Evolutionary conservation across 1,139 yeast species (phyloP), one percentile per base, ranked within the genome.

Genomic region (Yamadazyma trypodendri): DNA sequence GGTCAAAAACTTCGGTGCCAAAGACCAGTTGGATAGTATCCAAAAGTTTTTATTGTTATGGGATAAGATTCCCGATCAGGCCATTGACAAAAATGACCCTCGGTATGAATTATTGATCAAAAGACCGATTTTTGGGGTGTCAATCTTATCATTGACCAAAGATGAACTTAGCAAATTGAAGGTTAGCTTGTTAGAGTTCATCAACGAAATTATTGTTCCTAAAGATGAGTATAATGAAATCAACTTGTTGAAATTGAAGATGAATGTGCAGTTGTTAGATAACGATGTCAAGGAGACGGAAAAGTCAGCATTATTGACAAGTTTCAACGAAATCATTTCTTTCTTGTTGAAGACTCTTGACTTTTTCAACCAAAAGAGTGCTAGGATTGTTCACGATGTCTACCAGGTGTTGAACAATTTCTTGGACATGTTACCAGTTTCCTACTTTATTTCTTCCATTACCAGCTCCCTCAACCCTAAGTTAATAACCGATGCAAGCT

Each of bases 401-500:
- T 68, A 66, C 47, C 70, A 65, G 20, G 62, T 86, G 36, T 68
- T 90, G 48, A 77, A 80, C 31, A 76, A 75, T 47, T 64, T 83
- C 46, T 64, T 90, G 46, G 79, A 79, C 42, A 67, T 88, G 44
- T 68, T 90, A 40, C 97, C 97, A 21, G 75, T 89, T 48, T 73
- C 72, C 41, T 75, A 79, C 48, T 89, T 87, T 55, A 81, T 85
- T 28, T 68, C 72, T 21, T 79, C 95, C 2, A 72, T 84, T 22
- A 58, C 76, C n/a, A 75, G 73, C 18, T 68, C 85, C 10, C 64
- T 82, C 41, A 72, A 72, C 28, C 65, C 77, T 24, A 68, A 69
- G 31, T 67, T 69, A 39, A 55, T 68, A 27, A 47, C 59, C 6
- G 72, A 64, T 43, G 44, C 58, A 2, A 50, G 63, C 33, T 58